Conservation (phyloP, 768 basidiomycete species). For the Macrolepiota fuliginosa region DNA sequence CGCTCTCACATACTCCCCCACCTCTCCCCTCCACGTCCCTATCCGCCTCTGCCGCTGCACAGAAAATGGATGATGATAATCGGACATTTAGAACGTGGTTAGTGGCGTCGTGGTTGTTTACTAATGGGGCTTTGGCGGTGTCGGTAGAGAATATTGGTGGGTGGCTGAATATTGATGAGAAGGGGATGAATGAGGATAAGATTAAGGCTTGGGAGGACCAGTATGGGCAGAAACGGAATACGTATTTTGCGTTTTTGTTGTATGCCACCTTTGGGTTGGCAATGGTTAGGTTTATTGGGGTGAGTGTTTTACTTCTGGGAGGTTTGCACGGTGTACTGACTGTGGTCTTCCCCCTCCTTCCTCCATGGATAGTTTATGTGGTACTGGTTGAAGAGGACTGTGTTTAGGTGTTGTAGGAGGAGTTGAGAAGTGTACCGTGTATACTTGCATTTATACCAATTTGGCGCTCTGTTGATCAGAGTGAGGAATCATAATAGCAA, state of each 20-base stretch:
- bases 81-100: conserved; percentile 93
- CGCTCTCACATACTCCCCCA: conserved; percentile 67
- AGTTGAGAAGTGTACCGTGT: neutral
- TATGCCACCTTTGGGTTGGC: conserved; percentile 78
- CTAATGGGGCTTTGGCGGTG: conserved; percentile 70
- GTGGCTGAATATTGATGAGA: conserved; percentile 27
- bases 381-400: conserved; percentile 8
- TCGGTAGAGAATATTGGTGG: conserved; percentile 78
- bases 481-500: too few species aligned
- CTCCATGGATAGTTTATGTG: neutral
- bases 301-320: conserved; percentile 36
- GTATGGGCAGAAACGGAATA: conserved; percentile 41
- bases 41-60: conserved; percentile 49
- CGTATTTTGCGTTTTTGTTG: conserved; percentile 76
- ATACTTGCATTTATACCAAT: too few species aligned
- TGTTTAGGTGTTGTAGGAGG: conserved; percentile 8
- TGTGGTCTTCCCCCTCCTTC: neutral
- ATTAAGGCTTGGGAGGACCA: conserved; percentile 35
- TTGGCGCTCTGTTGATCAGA: too few species aligned
- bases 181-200: conserved; percentile 24
- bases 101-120: conserved; percentile 76
- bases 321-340: neutral
- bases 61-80: conserved; percentile 87
- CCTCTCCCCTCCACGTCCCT: neutral
- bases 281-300: conserved; percentile 71